Conservation (phyloP, 768 basidiomycete species). For the Sarcomyxa edulis region DNA sequence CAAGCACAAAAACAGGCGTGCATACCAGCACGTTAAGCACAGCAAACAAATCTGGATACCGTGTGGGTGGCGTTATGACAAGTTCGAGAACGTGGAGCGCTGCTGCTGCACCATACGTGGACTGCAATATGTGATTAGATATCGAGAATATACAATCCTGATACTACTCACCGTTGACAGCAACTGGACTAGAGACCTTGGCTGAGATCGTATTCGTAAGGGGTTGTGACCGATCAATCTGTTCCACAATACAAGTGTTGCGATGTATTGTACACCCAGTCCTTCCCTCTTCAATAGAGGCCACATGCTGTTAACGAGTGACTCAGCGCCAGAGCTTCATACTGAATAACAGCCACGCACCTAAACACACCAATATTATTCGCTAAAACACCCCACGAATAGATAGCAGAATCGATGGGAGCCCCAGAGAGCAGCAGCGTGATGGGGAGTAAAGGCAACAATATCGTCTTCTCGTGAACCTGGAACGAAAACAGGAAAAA, state of each 20-base stretch:
- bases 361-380: constrained; percentile 89
- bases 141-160: constrained; percentile 2
- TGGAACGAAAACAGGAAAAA: constrained; percentile 98
- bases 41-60: constrained; percentile 81
- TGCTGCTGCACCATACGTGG: constrained; percentile 49
- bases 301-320: constrained; percentile 68
- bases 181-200: constrained; percentile 44
- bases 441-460: constrained; percentile 81
- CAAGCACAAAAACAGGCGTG: constrained; percentile 72
- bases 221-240: constrained; percentile 75
- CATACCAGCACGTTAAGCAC: constrained; percentile 82
- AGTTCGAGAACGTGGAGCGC: constrained; percentile 62
- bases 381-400: constrained; percentile 66
- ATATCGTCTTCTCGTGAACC: constrained; percentile 91
- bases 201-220: constrained; percentile 34
- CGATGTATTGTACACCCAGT: constrained; percentile 67
- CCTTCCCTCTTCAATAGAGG: constrained; percentile 81
- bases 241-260: constrained; percentile 74
- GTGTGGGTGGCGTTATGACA: constrained; percentile 55
- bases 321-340: constrained; percentile 3
- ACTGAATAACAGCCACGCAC: constrained; percentile 34
- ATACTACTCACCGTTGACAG: constrained; percentile 44
- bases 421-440: constrained; percentile 66
- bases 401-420: constrained; percentile 48
- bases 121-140: constrained; percentile 28